Conservation (phyloP, 1,284 basidiomycete species). For the Naganishia sp. region DNA sequence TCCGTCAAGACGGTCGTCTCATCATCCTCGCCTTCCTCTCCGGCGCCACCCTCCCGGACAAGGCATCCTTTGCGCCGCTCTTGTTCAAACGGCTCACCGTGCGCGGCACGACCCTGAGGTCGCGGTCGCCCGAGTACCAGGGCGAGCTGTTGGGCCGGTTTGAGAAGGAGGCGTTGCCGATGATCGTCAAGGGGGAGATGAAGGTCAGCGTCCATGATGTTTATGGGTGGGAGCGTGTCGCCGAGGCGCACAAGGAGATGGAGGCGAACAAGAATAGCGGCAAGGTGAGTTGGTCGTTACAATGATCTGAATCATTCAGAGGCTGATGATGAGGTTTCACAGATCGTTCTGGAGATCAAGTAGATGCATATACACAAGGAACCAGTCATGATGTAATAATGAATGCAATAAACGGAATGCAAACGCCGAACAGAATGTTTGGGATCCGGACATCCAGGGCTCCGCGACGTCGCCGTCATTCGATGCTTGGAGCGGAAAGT, state of each 20-base stretch:
- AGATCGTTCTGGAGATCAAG: slow-evolving; percentile 32
- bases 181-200: slow-evolving; percentile 63
- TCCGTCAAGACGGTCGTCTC: slow-evolving; percentile 79
- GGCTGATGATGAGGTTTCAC: neutral
- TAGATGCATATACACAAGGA: neutral
- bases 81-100: slow-evolving; percentile 81
- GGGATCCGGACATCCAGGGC: too few relatives aligned
- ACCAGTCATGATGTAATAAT: too few relatives aligned
- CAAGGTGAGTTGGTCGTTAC: slow-evolving; percentile 52
- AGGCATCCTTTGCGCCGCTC: slow-evolving; percentile 66
- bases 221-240: slow-evolving; percentile 79
- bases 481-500: too few relatives aligned
- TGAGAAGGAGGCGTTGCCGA: slow-evolving; percentile 59
- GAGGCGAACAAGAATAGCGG: slow-evolving; percentile 72
- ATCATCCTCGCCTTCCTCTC: slow-evolving; percentile 51
- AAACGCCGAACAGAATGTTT: too few relatives aligned
- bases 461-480: too few relatives aligned
- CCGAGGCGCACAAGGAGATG: slow-evolving; percentile 83
- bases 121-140: slow-evolving; percentile 78
- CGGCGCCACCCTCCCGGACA: slow-evolving; percentile 67
- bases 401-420: too few relatives aligned
- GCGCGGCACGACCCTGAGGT: slow-evolving; percentile 83
- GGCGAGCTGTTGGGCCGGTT: slow-evolving; percentile 72
- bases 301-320: too few relatives aligned
- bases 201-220: slow-evolving; percentile 78